Evolutionary conservation across 2,329 filamentous ascomycete species (phyloP), one percentile per base, ranked within the genome.

Genomic region (Clonostachys rhizophaga): DNA sequence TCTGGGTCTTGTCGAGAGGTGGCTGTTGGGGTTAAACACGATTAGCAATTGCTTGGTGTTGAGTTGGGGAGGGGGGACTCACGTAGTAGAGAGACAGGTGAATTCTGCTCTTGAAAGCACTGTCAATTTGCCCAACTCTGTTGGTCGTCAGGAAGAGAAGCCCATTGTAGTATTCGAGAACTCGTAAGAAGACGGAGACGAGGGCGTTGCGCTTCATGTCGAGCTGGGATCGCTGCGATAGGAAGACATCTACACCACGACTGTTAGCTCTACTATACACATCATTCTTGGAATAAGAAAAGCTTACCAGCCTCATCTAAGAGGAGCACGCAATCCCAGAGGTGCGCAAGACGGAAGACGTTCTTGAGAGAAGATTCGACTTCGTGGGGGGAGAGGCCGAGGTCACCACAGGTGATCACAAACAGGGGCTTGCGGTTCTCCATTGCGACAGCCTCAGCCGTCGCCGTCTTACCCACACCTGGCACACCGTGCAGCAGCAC

Each of bases 121-220:
- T 71, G 44, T 78, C 75, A 5, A 78, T 66, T 2, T 61, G 61
- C 14, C 72, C 70, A 6, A 74, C 67, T 4, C 72, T 65, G 58
- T 78, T 79, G 9, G 74, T 78, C 0, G 75, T 79, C 5, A 78
- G 60, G 57, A 73, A 74, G 7, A 76, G 54, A 5, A 75, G 63
- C 17, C 74, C 73, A 3, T 61, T 60, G 51, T 74, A 75, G 57
- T 75, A 75, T 54, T 75, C 72, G 0, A 76, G 59, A 0, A 71
- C 62, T 5, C 70, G 64, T 5, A 76, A 60, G 53, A 76, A 75
- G 2, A 74, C 71, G 0, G 65, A 67, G 0, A 70, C 67, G 1
- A 70, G 56, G 6, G 62, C 64, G 14, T 69, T 69, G 1, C 62
- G 53, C 45, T 58, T 58, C 54, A 67, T 57, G 40, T 66, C 61